These are phyloP conservation scores for Phytophthora idaei DNA, from an alignment of 352 stramenopile genomes.

Conservation along the genomic window DNA sequence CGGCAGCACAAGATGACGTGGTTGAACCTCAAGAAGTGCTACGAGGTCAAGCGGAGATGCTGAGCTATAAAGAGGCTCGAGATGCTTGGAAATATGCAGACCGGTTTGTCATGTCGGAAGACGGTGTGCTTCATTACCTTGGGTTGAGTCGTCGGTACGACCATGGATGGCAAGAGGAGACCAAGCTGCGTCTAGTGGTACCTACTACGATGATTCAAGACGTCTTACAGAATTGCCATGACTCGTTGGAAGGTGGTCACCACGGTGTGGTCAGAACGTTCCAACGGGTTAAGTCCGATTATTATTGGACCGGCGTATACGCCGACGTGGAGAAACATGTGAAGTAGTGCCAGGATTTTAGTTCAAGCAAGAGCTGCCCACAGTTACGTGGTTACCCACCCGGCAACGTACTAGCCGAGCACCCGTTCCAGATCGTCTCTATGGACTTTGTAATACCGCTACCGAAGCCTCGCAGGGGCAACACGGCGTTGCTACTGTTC, in stretches of 20 bases:
- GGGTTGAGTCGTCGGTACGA: no score
- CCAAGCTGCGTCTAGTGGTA: no score
- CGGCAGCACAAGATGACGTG: no score
- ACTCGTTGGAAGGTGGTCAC: conserved; percentile 15
- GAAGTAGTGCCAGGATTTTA: neutral
- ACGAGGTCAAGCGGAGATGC: no score
- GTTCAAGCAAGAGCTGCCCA: conserved; percentile 2
- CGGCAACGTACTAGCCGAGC: neutral
- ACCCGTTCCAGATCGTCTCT: neutral
- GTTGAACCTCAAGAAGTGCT: no score
- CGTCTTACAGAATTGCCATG: neutral
- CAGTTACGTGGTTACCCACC: conserved; percentile 1
- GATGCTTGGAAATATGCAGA: no score
- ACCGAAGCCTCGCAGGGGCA: neutral
- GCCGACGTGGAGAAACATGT: conserved; percentile 5
- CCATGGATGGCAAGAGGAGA: no score
- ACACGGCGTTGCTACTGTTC: neutral
- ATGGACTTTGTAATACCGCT: neutral
- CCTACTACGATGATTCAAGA: no score
- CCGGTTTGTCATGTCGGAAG: no score
- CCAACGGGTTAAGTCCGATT: neutral
- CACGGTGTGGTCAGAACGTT: conserved; percentile 8
- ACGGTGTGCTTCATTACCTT: no score
- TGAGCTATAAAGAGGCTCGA: no score
- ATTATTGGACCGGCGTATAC: neutral